Evolutionary conservation across 1,284 basidiomycete species (phyloP).

Genomic region (Salmacisia buchloeana): DNA sequence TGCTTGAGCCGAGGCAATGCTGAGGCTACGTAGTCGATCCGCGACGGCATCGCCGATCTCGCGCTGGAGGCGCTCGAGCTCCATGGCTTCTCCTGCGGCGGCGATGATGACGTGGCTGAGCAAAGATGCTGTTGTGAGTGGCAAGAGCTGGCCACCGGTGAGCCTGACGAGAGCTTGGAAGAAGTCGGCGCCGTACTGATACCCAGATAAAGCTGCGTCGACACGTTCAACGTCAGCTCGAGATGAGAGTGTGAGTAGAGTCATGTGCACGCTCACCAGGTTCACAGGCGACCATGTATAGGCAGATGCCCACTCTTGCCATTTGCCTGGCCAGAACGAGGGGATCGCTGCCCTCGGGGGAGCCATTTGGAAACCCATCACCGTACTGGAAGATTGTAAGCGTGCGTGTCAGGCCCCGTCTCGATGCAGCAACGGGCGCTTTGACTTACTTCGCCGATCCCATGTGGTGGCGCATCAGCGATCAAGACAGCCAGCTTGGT

Average conservation of each 20-base stretch:
- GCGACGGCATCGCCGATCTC: slow-evolving; percentile 92
- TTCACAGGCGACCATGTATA: slow-evolving; percentile 77
- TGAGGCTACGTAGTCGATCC: slow-evolving; percentile 75
- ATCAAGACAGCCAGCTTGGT: slow-evolving; percentile 79
- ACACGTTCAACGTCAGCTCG: slow-evolving; percentile 18
- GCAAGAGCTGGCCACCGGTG: slow-evolving; percentile 76
- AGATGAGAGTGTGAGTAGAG: slow-evolving; percentile 11
- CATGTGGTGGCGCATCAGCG: slow-evolving; percentile 96
- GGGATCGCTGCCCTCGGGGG: slow-evolving; percentile 68
- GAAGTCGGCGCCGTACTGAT: slow-evolving; percentile 69
- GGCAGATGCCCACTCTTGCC: slow-evolving; percentile 67
- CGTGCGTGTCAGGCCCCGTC: not conserved
- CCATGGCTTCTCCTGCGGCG: slow-evolving; percentile 92
- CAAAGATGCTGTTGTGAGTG: slow-evolving; percentile 88
- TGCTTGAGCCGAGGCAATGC: slow-evolving; percentile 24
- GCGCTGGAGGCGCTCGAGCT: slow-evolving; percentile 87
- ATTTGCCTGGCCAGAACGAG: slow-evolving; percentile 78
- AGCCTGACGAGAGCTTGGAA: slow-evolving; percentile 58
- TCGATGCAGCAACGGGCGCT: slow-evolving; percentile 54
- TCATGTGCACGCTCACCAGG: slow-evolving; percentile 92
- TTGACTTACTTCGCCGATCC: slow-evolving; percentile 36
- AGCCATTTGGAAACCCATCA: slow-evolving; percentile 62
- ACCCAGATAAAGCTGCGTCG: slow-evolving; percentile 53
- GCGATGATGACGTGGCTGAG: slow-evolving; percentile 97
- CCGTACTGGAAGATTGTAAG: slow-evolving; percentile 56